These are phyloP conservation scores for Fusarium globosum DNA, from an alignment of 2,329 filamentous ascomycete genomes.

Conservation along the genomic window DNA sequence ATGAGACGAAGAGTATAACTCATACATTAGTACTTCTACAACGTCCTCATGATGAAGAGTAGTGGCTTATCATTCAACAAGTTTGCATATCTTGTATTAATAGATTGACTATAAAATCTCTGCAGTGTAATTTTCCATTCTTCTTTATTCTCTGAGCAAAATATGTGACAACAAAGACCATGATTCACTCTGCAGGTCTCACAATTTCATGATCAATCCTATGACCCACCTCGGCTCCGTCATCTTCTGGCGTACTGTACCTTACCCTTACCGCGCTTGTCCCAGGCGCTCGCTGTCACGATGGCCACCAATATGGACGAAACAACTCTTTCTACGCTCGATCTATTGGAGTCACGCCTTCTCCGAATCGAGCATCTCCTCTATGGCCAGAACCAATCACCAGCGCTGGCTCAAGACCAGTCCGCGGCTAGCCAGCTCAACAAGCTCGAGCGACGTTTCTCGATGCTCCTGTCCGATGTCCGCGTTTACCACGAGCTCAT, in stretches of 20 bases:
- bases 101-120: too few relatives aligned
- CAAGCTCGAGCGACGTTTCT: constrained; percentile 66
- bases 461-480: constrained; percentile 59
- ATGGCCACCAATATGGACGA: constrained; percentile 59
- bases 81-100: not conserved
- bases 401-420: constrained; percentile 49
- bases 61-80: not conserved
- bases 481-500: constrained; percentile 70
- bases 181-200: constrained; percentile 27
- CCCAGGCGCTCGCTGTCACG: constrained; percentile 29
- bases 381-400: constrained; percentile 57
- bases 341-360: constrained; percentile 68
- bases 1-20: not conserved
- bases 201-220: constrained; percentile 22
- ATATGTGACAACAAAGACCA: constrained; percentile 18
- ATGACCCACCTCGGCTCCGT: too few relatives aligned
- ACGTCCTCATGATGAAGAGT: constrained; percentile 9
- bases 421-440: constrained; percentile 59
- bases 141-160: not conserved
- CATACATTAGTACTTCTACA: not conserved
- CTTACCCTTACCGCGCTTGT: constrained; percentile 16
- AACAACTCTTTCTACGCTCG: constrained; percentile 66
- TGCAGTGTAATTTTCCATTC: not conserved
- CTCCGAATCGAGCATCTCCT: constrained; percentile 69
- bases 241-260: constrained; percentile 1